These are phyloP conservation scores for Calvatia gigantea DNA, from an alignment of 768 basidiomycete genomes.

Conservation along the genomic window DNA sequence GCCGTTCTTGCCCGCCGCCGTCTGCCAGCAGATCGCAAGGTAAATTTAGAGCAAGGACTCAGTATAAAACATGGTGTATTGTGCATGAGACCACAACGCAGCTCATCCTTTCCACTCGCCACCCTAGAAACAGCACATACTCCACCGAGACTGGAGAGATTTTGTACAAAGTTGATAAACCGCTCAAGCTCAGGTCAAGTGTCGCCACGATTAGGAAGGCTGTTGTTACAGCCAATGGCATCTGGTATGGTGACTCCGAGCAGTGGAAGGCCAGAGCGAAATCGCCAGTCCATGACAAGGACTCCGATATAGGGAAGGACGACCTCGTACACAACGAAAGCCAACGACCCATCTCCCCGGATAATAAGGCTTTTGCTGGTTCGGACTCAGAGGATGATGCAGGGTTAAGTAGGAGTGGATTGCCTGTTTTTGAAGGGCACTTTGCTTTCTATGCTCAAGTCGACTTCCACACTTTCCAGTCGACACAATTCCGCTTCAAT, in stretches of 20 bases:
- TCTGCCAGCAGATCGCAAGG: not conserved
- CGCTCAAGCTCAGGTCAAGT: not conserved
- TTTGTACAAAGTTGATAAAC: slow-evolving; percentile 19
- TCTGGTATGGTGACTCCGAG: not conserved
- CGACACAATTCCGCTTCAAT: slow-evolving; percentile 11
- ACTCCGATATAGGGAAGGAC: not conserved
- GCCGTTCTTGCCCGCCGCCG: too few species aligned
- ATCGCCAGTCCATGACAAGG: not conserved
- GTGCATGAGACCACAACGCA: slow-evolving; percentile 13
- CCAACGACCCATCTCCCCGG: not conserved
- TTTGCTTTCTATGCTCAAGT: slow-evolving; percentile 13
- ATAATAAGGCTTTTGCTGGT: not conserved
- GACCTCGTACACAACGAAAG: not conserved
- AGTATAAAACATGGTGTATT: slow-evolving; percentile 15
- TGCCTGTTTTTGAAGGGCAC: not conserved
- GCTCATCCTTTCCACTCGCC: slow-evolving; percentile 19
- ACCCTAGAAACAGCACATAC: slow-evolving; percentile 20
- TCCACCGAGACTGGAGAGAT: slow-evolving; percentile 18
- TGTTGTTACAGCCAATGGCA: not conserved
- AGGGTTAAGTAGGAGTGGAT: not conserved
- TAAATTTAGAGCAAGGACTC: not conserved
- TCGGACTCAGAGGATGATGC: not conserved
- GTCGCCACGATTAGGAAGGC: slow-evolving; percentile 15
- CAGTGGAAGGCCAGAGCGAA: not conserved
- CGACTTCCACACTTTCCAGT: slow-evolving; percentile 12